Evolutionary conservation across 2,329 filamentous ascomycete species (phyloP).

Genomic region (Coniochaeta prunicola): DNA sequence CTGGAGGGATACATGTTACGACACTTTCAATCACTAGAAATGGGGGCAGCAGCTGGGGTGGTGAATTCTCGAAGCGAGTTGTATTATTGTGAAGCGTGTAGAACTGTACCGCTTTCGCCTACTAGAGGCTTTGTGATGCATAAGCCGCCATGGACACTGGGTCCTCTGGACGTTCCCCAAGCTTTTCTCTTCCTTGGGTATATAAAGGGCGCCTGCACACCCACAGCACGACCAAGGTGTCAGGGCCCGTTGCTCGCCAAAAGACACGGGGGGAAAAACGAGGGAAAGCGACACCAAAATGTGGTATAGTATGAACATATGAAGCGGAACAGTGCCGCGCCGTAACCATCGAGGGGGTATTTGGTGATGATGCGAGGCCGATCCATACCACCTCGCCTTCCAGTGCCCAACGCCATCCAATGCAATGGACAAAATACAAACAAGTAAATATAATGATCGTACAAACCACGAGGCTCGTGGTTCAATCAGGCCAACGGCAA

Average conservation of each 20-base stretch:
- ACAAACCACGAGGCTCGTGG: no score
- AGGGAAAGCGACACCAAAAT: not conserved
- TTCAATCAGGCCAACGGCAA: not conserved
- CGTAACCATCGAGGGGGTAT: not conserved
- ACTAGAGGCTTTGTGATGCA: not conserved
- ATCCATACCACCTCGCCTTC: not conserved
- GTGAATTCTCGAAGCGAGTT: not conserved
- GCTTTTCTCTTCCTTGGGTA: conserved; percentile 1
- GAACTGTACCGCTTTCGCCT: not conserved
- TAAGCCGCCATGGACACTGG: not conserved
- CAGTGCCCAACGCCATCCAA: not conserved
- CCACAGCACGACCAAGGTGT: not conserved
- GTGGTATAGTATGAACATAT: not conserved
- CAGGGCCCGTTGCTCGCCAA: not conserved
- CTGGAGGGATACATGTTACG: not conserved
- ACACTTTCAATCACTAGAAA: not conserved
- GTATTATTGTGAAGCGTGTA: not conserved
- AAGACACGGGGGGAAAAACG: no score
- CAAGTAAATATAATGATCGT: not conserved
- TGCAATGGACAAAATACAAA: not conserved
- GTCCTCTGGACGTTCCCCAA: not conserved
- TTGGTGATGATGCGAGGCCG: not conserved
- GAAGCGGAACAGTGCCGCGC: not conserved
- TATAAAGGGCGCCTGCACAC: not conserved
- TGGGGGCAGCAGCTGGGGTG: not conserved